Conservation (phyloP, 768 basidiomycete species). For the Russula griseocarnosa region DNA sequence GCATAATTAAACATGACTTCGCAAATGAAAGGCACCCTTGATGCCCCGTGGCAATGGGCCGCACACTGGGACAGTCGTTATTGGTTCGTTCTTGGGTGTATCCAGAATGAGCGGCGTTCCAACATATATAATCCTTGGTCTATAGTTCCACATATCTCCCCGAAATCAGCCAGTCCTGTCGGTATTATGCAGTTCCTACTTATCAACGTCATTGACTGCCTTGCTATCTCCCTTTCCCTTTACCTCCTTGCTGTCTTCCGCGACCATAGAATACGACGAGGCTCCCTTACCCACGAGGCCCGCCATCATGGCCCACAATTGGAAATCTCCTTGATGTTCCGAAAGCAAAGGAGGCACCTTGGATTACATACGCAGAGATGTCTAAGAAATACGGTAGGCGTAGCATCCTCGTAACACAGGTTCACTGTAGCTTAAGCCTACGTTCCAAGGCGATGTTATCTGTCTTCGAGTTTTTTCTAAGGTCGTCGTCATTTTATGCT, state of each 20-base stretch:
- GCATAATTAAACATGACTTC: too few relatives aligned
- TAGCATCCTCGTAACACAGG: not conserved
- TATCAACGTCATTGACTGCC: not conserved
- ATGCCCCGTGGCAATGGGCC: too few relatives aligned
- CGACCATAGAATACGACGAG: slow-evolving; percentile 1
- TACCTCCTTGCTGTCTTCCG: not conserved
- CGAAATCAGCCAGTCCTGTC: not conserved
- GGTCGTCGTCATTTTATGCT: slow-evolving; percentile 48
- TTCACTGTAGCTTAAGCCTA: not conserved
- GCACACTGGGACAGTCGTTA: too few relatives aligned
- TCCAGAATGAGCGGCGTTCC: too few relatives aligned
- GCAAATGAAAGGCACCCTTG: too few relatives aligned
- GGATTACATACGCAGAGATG: slow-evolving; percentile 1
- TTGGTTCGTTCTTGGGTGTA: too few relatives aligned
- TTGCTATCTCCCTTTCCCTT: not conserved
- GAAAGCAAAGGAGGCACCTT: not conserved
- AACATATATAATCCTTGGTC: too few relatives aligned
- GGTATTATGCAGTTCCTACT: not conserved
- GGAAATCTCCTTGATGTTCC: slow-evolving; percentile 5
- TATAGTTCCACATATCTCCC: too few relatives aligned
- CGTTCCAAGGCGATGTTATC: not conserved
- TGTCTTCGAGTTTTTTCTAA: slow-evolving; percentile 41
- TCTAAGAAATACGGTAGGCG: slow-evolving; percentile 4
- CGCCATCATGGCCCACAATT: slow-evolving; percentile 1
- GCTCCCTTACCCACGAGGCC: slow-evolving; percentile 12